phyloP scores from a whole-genome alignment of 1,284 basidiomycete genomes.

The Cystobasidium pallidum region DNA sequence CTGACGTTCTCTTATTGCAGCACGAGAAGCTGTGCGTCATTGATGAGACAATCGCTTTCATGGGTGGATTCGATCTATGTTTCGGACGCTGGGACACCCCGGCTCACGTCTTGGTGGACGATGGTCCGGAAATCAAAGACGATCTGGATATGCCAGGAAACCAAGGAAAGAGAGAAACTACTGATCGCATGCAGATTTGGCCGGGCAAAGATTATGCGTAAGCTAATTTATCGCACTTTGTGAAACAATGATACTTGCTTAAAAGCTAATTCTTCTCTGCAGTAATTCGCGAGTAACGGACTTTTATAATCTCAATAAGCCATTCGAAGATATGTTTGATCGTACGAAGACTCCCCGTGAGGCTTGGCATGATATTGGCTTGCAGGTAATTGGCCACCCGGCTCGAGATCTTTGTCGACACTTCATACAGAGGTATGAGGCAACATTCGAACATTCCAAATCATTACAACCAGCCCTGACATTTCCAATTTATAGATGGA shows the following conservation, averaged over 20 bases:
- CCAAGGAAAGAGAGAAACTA: constrained; percentile 59
- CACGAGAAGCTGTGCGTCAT: constrained; percentile 99
- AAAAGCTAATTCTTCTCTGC: constrained; percentile 59
- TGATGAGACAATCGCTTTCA: constrained; percentile 95
- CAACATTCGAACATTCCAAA: no score
- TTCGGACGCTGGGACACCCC: constrained; percentile 72
- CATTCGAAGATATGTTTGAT: constrained; percentile 92
- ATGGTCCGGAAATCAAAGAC: constrained; percentile 59
- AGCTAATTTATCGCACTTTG: background rate
- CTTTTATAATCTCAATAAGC: constrained; percentile 85
- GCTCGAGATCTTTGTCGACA: constrained; percentile 93
- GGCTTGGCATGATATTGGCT: constrained; percentile 98
- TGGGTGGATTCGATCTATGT: constrained; percentile 93
- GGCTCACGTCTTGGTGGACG: constrained; percentile 87
- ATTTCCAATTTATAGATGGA: constrained; percentile 68
- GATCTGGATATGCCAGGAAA: constrained; percentile 49
- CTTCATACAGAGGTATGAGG: constrained; percentile 79
- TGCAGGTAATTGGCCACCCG: constrained; percentile 95
- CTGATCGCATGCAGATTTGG: constrained; percentile 72
- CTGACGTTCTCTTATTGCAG: constrained; percentile 58
- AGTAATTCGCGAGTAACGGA: constrained; percentile 87
- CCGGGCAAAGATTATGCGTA: constrained; percentile 63
- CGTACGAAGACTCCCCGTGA: constrained; percentile 85
- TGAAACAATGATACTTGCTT: background rate
- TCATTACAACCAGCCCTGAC: no score